Conservation (phyloP, 2,329 filamentous ascomycete species). For the Raffaelea albimanens region DNA sequence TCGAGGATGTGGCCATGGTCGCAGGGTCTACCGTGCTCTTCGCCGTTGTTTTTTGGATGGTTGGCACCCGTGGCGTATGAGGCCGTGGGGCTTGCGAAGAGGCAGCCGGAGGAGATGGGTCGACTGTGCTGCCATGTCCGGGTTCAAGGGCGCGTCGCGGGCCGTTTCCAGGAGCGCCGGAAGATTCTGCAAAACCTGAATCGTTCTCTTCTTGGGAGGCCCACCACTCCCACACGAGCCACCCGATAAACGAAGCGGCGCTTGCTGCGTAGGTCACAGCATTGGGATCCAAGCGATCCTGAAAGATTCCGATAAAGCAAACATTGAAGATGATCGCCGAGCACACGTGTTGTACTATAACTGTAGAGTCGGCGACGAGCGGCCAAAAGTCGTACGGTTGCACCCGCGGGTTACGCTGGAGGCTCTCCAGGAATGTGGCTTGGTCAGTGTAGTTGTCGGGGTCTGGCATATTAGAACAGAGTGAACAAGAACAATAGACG, state of each 20-base stretch:
- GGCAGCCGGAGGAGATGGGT: not conserved
- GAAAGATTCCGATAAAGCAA: conserved; percentile 84
- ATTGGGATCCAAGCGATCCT: conserved; percentile 81
- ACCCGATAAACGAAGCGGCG: conserved; percentile 73
- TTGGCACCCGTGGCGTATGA: too few relatives aligned
- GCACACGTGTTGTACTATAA: conserved; percentile 94
- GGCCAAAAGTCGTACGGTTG: conserved; percentile 98
- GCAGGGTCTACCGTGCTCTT: too few relatives aligned
- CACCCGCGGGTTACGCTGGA: conserved; percentile 87
- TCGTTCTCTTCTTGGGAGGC: conserved; percentile 56
- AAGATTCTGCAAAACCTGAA: too few relatives aligned
- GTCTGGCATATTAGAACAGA: conserved; percentile 38
- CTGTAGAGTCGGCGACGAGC: conserved; percentile 85
- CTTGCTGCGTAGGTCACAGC: conserved; percentile 80
- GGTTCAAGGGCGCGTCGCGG: not conserved
- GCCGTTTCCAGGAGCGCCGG: too few relatives aligned
- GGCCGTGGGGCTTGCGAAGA: too few relatives aligned
- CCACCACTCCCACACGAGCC: conserved; percentile 90
- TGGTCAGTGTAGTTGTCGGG: conserved; percentile 99
- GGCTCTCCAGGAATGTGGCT: conserved; percentile 88
- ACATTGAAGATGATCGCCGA: conserved; percentile 91
- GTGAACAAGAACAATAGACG: not conserved
- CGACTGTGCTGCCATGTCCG: not conserved
- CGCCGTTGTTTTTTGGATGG: too few relatives aligned
- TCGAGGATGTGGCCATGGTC: too few relatives aligned